These are phyloP conservation scores for Protostelium mycophagum DNA, from an alignment of 78 protist genomes.

Conservation along the genomic window DNA sequence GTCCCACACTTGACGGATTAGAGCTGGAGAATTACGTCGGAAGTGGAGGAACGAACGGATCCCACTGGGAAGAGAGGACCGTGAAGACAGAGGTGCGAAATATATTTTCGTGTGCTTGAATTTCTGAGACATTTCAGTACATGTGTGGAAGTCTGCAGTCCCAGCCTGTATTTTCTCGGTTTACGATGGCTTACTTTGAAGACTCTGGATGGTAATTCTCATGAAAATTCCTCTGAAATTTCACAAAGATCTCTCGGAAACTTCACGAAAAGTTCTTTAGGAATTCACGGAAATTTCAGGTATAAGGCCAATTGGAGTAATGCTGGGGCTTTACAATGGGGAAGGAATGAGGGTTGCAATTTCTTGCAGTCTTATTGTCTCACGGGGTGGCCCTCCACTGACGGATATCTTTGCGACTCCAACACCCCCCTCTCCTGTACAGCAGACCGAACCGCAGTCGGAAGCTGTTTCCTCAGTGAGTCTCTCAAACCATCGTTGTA, in stretches of 20 bases:
- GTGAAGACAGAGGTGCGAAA: conserved; percentile 2
- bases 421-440: background rate
- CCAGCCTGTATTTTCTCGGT: background rate
- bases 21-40: conserved; percentile 58
- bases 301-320: background rate
- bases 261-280: background rate
- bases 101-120: too few species aligned
- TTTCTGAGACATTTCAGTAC: too few species aligned
- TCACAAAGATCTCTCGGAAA: too few species aligned
- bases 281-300: background rate
- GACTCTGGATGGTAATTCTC: background rate
- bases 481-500: too few species aligned
- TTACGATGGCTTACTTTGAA: background rate
- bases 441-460: background rate
- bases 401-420: background rate
- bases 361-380: background rate
- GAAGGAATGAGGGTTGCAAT: background rate
- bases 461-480: background rate
- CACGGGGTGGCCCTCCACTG: background rate
- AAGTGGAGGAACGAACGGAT: conserved; percentile 38
- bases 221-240: too few species aligned
- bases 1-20: conserved; percentile 20
- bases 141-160: background rate
- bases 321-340: background rate
- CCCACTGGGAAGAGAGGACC: conserved; percentile 68